These are phyloP conservation scores for Chaetomium tenue DNA, from an alignment of 495 filamentous ascomycete species.

Conservation along the genomic window DNA sequence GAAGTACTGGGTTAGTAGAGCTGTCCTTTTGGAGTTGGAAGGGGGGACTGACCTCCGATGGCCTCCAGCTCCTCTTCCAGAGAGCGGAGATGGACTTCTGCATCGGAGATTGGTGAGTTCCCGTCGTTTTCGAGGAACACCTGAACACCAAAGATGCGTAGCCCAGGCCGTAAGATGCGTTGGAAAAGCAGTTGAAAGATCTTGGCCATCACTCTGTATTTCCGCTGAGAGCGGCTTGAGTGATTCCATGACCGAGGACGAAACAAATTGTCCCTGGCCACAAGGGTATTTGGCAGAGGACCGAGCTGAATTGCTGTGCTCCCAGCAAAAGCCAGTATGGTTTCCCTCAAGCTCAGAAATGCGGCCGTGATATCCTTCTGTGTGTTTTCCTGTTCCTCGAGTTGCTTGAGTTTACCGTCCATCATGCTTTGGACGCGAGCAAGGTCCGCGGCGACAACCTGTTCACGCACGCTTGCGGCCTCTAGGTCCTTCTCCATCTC, in stretches of 20 bases:
- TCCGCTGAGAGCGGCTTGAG: background rate
- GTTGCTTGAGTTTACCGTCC: background rate
- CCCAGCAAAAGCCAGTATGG: slow-evolving; percentile 28
- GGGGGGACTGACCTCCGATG: background rate
- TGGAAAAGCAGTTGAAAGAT: slow-evolving; percentile 23
- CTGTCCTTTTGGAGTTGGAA: background rate
- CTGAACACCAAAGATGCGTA: slow-evolving; percentile 21
- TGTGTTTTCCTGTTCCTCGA: background rate
- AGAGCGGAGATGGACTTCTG: slow-evolving; percentile 10
- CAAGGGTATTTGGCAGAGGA: background rate
- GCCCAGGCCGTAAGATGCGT: slow-evolving; percentile 23
- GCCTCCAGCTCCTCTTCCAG: slow-evolving; percentile 17
- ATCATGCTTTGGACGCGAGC: background rate
- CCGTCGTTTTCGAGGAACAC: slow-evolving; percentile 2
- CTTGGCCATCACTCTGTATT: slow-evolving; percentile 18
- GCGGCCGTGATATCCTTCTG: background rate
- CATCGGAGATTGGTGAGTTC: slow-evolving; percentile 4
- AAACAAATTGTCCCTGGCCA: background rate
- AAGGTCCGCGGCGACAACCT: background rate
- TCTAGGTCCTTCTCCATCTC: background rate
- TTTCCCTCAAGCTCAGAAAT: slow-evolving; percentile 22
- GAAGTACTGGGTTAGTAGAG: background rate
- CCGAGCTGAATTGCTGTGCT: slow-evolving; percentile 6
- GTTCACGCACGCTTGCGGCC: background rate
- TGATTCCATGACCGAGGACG: slow-evolving; percentile 10